These are phyloP conservation scores for Penicillium italicum DNA, from an alignment of 2,329 filamentous ascomycete species.

Conservation along the genomic window DNA sequence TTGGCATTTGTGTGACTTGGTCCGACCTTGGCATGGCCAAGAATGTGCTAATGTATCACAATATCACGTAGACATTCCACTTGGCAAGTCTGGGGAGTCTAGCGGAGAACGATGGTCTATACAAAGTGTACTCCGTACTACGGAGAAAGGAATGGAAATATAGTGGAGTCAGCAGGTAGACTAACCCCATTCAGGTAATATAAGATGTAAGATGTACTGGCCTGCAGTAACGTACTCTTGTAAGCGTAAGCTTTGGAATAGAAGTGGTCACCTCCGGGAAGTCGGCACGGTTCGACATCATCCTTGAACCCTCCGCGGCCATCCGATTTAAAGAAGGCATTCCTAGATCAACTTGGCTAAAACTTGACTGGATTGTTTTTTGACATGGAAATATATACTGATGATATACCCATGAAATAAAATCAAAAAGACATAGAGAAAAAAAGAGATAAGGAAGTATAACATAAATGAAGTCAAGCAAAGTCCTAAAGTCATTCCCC, in stretches of 20 bases:
- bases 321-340: neutral
- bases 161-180: slow-evolving; percentile 1
- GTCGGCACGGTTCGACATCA: slow-evolving; percentile 4
- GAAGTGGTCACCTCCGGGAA: neutral
- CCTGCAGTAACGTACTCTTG: neutral
- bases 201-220: neutral
- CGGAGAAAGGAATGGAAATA: neutral
- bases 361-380: neutral
- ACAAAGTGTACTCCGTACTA: too few species aligned
- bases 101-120: neutral
- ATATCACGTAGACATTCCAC: neutral
- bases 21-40: neutral
- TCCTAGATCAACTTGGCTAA: too few species aligned
- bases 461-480: neutral
- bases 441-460: neutral
- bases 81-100: neutral
- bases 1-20: neutral
- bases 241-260: neutral
- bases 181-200: slow-evolving; percentile 19
- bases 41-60: neutral
- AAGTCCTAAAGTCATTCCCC: neutral
- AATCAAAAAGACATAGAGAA: too few species aligned
- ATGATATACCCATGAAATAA: neutral
- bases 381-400: too few species aligned
- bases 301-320: neutral